phyloP scores from a whole-genome alignment of 1,139 yeast species.

The Martiniozyma asiatica region DNA sequence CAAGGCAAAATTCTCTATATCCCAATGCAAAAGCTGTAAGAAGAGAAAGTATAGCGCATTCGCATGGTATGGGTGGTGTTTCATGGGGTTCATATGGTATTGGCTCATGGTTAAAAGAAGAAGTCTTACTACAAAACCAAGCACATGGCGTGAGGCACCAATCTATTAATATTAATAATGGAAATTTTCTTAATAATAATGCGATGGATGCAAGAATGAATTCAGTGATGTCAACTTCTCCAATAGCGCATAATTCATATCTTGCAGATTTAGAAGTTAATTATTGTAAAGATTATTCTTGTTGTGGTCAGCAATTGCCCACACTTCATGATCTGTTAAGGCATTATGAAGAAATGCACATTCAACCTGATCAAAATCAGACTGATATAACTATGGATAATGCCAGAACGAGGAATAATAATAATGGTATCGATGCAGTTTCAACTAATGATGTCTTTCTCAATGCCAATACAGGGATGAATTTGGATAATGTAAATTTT shows the following conservation, averaged over 20 bases:
- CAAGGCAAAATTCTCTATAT: slow-evolving; percentile 24
- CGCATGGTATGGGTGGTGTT: slow-evolving; percentile 96
- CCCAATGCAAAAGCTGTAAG: slow-evolving; percentile 46
- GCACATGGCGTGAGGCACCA: slow-evolving; percentile 7
- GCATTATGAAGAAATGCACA: slow-evolving; percentile 95
- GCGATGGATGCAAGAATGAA: slow-evolving; percentile 17
- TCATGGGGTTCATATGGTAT: slow-evolving; percentile 97
- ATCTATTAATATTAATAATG: slow-evolving; percentile 12
- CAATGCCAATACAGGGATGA: slow-evolving; percentile 9
- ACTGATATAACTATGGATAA: slow-evolving; percentile 11
- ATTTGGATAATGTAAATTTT: slow-evolving; percentile 7
- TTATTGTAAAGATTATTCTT: slow-evolving; percentile 90
- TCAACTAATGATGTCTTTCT: slow-evolving; percentile 80
- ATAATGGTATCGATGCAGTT: slow-evolving; percentile 38
- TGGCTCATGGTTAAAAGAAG: slow-evolving; percentile 94
- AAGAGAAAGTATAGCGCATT: slow-evolving; percentile 86
- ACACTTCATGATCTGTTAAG: slow-evolving; percentile 85
- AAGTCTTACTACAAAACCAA: slow-evolving; percentile 39
- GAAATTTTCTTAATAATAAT: slow-evolving; percentile 12
- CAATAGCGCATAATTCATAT: slow-evolving; percentile 54
- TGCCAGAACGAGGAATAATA: slow-evolving; percentile 24
- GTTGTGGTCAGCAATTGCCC: slow-evolving; percentile 89
- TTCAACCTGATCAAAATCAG: slow-evolving; percentile 31
- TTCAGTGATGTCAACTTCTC: slow-evolving; percentile 37
- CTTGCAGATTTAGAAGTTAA: slow-evolving; percentile 89